Conservation (phyloP, 257 asterid species). For the Verbascum thapsus region DNA sequence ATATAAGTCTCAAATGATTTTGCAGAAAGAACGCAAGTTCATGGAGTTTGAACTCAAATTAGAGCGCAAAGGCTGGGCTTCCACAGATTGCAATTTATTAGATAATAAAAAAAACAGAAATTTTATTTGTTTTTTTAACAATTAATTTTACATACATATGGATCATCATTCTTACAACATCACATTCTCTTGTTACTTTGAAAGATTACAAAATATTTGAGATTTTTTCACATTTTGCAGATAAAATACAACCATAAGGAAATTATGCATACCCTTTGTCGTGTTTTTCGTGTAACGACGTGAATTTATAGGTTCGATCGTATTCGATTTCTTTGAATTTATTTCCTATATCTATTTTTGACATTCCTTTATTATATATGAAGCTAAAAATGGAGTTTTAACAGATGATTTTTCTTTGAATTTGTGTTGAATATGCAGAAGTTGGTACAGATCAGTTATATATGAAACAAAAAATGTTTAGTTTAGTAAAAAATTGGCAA, state of each 20-base stretch:
- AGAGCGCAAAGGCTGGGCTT: conserved; percentile 25
- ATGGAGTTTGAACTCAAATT: conserved; percentile 26
- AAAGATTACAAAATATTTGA: neutral
- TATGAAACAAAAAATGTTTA: conserved; percentile 46
- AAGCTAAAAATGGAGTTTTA: too few species aligned
- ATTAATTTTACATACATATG: neutral
- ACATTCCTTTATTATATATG: neutral
- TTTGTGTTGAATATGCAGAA: too few species aligned
- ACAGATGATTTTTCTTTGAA: too few species aligned
- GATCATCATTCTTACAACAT: neutral
- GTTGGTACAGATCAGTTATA: too few species aligned
- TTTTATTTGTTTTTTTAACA: neutral
- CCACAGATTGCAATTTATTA: conserved; percentile 16
- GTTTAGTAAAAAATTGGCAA: conserved; percentile 55
- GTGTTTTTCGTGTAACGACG: neutral
- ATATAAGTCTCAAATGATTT: neutral
- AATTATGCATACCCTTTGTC: too few species aligned
- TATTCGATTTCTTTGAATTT: neutral
- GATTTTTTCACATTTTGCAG: conserved; percentile 1
- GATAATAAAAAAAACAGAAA: neutral
- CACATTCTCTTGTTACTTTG: neutral
- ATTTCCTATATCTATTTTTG: neutral
- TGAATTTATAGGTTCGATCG: neutral
- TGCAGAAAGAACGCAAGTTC: conserved; percentile 25
- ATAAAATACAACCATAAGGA: too few species aligned